These are phyloP conservation scores for Vitis hybrid DNA, from an alignment of 177 flowering plant species.

Conservation along the genomic window DNA sequence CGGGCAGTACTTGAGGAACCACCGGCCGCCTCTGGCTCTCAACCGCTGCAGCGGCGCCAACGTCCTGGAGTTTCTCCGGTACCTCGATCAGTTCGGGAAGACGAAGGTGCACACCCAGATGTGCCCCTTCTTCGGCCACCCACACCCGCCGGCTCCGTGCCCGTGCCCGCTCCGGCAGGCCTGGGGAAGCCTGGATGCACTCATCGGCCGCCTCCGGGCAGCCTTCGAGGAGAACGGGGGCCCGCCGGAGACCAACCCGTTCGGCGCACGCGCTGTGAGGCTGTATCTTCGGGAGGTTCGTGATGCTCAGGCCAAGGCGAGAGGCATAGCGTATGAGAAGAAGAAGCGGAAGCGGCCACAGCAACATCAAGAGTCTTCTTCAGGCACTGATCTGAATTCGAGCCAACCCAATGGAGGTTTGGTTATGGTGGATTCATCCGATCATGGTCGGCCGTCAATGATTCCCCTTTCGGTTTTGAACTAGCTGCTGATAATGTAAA, in stretches of 20 bases:
- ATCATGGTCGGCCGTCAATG: too few species aligned
- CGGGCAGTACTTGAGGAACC: conserved; percentile 21
- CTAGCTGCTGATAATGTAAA: too few species aligned
- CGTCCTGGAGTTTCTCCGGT: conserved; percentile 25
- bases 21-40: conserved; percentile 20
- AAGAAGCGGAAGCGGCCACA: conserved; percentile 21
- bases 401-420: too few species aligned
- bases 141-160: conserved; percentile 21
- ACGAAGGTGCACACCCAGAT: conserved; percentile 19
- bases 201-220: conserved; percentile 25
- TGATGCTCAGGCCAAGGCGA: conserved; percentile 26
- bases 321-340: conserved; percentile 28
- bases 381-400: too few species aligned
- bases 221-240: conserved; percentile 27
- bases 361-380: too few species aligned
- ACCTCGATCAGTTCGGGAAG: conserved; percentile 30
- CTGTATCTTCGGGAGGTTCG: conserved; percentile 26
- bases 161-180: conserved; percentile 24
- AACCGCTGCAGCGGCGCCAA: conserved; percentile 24
- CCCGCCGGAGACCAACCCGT: conserved; percentile 25
- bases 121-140: conserved; percentile 18
- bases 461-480: too few species aligned
- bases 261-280: conserved; percentile 24
- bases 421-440: too few species aligned
- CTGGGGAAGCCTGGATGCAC: conserved; percentile 30